Evolutionary conservation across 2,329 filamentous ascomycete genomes (phyloP).

Genomic region (Canariomyces notabilis): DNA sequence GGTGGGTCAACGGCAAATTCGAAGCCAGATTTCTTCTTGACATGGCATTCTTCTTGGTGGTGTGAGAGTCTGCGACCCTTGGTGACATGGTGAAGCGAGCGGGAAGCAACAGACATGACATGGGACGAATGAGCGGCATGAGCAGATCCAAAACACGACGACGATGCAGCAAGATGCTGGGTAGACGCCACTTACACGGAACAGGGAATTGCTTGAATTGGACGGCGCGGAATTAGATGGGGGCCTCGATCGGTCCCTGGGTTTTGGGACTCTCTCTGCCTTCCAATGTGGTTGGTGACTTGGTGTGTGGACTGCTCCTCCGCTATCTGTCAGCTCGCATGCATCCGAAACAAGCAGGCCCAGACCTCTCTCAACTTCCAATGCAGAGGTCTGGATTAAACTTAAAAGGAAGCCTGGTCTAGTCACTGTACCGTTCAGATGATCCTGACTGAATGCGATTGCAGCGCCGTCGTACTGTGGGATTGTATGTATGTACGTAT

Average conservation of each 20-base stretch:
- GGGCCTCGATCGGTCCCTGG: constrained; percentile 2
- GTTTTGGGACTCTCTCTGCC: constrained; percentile 10
- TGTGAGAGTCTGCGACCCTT: constrained; percentile 22
- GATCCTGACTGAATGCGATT: too few relatives aligned
- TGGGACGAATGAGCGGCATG: constrained; percentile 22
- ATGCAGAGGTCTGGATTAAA: too few relatives aligned
- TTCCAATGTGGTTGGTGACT: not conserved
- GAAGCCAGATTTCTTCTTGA: constrained; percentile 18
- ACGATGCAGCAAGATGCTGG: constrained; percentile 12
- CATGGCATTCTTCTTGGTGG: constrained; percentile 26
- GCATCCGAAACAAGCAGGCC: too few relatives aligned
- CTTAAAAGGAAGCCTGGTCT: too few relatives aligned
- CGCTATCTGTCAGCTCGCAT: too few relatives aligned
- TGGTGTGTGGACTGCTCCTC: too few relatives aligned
- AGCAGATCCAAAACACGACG: constrained; percentile 11
- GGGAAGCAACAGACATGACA: constrained; percentile 19
- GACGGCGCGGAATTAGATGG: constrained; percentile 12
- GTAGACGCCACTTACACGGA: constrained; percentile 17
- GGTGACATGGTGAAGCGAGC: constrained; percentile 26
- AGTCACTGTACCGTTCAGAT: too few relatives aligned
- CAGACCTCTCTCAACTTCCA: too few relatives aligned
- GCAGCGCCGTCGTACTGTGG: too few relatives aligned
- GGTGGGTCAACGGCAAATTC: constrained; percentile 24
- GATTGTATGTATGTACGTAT: too few relatives aligned
- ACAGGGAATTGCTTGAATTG: not conserved